Base-by-base conservation (phyloP, 192 early-diverging fungal species). In the Backusella morwellensis region DNA sequence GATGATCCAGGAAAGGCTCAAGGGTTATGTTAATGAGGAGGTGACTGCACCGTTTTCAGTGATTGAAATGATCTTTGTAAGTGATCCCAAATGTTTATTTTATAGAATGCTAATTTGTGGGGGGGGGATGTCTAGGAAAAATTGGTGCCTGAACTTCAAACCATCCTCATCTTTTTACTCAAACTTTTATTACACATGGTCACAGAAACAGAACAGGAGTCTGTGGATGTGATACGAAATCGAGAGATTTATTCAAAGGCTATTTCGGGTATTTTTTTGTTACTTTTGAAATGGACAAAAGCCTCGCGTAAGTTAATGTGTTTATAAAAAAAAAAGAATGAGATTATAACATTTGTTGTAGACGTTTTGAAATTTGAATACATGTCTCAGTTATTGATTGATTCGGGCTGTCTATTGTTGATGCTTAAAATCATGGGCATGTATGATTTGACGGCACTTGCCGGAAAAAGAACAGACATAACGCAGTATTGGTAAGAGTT, bases 351-450 rank as follows among this genome's bases (percentile, higher is more conserved):
- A 32, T 32, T 32, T 32, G 1, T 3, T 32, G 32, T 32, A 92
- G 90, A 93, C 76, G 82, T 83, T 15, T 77, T 95, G 38, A 90
- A 91, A 66, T 92, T 91, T 80, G 92, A 95, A 80, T 90, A 95
- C 78, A 75, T 95, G 15, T 89, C 87, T 9, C 91, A 92, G 72
- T 83, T 93, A 7, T 83, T 95, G 19, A 86, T 94, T 35, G 94
- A 95, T 77, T 93, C 93, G 11, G 93, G 92, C 66, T 92, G 93
- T 54, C 80, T 93, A 3, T 88, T 95, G 34, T 76, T 95, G 8
- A 87, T 95, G 40, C 84, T 95, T 26, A 95, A 95, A 75, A 93
- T 95, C 82, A 88, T 95, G 70, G 94, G 94, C 70, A 88, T 94
- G 35, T 91, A 91, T 44, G 85, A 86, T 78, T 82, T 85, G 35